Percentiles rank a stretch among this genome's conserved stretches.
phyloP scores from a whole-genome alignment of 2,329 filamentous ascomycete species.

The Paracamarosporium sp. region DNA sequence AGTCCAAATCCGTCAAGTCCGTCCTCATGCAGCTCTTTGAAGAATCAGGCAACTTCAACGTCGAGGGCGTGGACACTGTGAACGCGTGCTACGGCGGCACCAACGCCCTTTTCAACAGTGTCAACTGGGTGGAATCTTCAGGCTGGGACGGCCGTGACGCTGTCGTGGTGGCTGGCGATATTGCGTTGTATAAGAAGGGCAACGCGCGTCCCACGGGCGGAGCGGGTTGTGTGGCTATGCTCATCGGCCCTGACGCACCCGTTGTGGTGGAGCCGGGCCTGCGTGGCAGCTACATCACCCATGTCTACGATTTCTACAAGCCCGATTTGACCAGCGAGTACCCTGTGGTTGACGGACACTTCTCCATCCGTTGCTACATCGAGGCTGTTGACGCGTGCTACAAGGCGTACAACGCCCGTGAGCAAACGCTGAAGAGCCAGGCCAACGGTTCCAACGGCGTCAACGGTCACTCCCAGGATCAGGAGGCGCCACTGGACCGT shows the following conservation, averaged over 20 bases:
- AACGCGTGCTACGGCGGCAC: conserved; percentile 63
- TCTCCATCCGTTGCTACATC: conserved; percentile 60
- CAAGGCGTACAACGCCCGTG: conserved; percentile 60
- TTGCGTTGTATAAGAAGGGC: conserved; percentile 63
- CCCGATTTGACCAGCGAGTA: conserved; percentile 61
- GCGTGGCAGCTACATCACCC: conserved; percentile 58
- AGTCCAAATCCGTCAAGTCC: conserved; percentile 63
- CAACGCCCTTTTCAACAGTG: conserved; percentile 61
- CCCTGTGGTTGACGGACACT: conserved; percentile 60
- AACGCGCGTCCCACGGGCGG: conserved; percentile 60
- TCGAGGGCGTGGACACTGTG: conserved; percentile 61
- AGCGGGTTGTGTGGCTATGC: conserved; percentile 61
- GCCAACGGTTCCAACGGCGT: conserved; percentile 44
- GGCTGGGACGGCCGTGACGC: conserved; percentile 61
- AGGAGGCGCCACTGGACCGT: conserved; percentile 57
- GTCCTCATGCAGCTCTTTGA: conserved; percentile 62
- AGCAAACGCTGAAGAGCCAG: conserved; percentile 54
- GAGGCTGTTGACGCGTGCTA: conserved; percentile 61
- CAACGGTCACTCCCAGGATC: conserved; percentile 43
- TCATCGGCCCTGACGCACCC: conserved; percentile 59
- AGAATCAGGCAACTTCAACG: conserved; percentile 59
- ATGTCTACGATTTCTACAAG: conserved; percentile 64
- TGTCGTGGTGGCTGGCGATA: conserved; percentile 60
- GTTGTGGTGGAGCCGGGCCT: conserved; percentile 58
- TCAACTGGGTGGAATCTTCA: conserved; percentile 63